These are phyloP conservation scores for Exophiala mesophila DNA, from an alignment of 2,329 filamentous ascomycete species.

Conservation along the genomic window DNA sequence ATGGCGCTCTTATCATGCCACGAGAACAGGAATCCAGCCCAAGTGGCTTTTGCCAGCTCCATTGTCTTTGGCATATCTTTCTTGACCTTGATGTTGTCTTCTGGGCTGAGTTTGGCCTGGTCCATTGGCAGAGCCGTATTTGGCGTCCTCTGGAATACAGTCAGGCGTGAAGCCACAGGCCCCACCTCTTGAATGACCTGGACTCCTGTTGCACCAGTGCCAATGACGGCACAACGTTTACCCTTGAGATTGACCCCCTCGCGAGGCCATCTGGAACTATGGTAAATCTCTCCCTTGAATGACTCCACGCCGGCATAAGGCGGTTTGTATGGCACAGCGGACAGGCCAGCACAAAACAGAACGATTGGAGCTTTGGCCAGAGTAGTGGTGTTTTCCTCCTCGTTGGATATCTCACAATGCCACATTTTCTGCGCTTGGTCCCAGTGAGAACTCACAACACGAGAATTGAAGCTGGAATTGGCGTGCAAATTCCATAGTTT, in stretches of 20 bases:
- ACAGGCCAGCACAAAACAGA: conserved; percentile 47
- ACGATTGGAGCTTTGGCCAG: too few relatives aligned
- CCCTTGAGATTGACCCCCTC: conserved; percentile 55
- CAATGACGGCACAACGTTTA: conserved; percentile 59
- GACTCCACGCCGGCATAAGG: conserved; percentile 55
- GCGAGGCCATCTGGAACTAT: conserved; percentile 56
- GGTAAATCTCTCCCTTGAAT: conserved; percentile 58
- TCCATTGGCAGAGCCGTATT: conserved; percentile 58
- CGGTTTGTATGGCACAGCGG: conserved; percentile 53
- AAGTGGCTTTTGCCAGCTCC: conserved; percentile 50
- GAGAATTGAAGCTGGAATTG: conserved; percentile 32
- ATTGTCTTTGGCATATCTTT: conserved; percentile 43
- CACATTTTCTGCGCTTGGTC: conserved; percentile 27
- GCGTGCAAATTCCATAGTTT: conserved; percentile 36
- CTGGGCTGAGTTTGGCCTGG: conserved; percentile 42
- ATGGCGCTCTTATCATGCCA: conserved; percentile 52
- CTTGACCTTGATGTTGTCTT: conserved; percentile 55
- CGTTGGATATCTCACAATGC: conserved; percentile 19
- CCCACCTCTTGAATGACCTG: conserved; percentile 31
- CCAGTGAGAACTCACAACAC: conserved; percentile 35
- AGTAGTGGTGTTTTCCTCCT: conserved; percentile 12
- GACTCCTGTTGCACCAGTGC: conserved; percentile 53
- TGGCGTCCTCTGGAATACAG: conserved; percentile 57
- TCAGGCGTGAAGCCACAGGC: conserved; percentile 26
- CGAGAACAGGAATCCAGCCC: conserved; percentile 58